phyloP scores from a whole-genome alignment of 768 basidiomycete genomes.

The Kwoniella bestiolae region DNA sequence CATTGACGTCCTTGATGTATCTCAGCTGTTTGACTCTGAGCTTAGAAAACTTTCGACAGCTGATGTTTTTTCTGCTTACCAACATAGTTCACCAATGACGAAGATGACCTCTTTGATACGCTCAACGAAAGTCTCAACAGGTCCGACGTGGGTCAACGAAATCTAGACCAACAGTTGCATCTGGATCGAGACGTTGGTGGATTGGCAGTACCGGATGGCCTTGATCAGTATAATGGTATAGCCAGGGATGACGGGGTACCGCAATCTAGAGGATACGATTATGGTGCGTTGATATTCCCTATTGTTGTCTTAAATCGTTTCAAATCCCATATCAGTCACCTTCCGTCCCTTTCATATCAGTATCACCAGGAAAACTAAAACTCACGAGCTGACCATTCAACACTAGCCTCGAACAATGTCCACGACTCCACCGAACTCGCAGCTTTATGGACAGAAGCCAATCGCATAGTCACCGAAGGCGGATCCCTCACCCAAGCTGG shows the following conservation, averaged over 20 bases:
- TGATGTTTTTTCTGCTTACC: not conserved
- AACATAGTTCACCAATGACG: slow-evolving; percentile 45
- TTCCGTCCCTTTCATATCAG: not conserved
- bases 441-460: slow-evolving; percentile 63
- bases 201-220: slow-evolving; percentile 5
- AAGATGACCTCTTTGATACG: slow-evolving; percentile 54
- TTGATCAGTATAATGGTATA: slow-evolving; percentile 21
- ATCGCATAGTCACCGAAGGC: slow-evolving; percentile 73
- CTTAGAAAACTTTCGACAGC: not conserved
- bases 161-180: slow-evolving; percentile 31
- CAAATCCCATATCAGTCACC: too few species aligned
- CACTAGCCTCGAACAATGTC: not conserved
- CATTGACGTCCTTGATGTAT: too few species aligned
- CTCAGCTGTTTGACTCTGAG: too few species aligned
- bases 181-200: slow-evolving; percentile 1
- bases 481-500: slow-evolving; percentile 87
- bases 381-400: slow-evolving; percentile 7
- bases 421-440: slow-evolving; percentile 17
- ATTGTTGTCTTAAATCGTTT: too few species aligned
- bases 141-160: slow-evolving; percentile 38
- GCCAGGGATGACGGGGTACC: slow-evolving; percentile 71
- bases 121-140: slow-evolving; percentile 52
- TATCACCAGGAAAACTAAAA: not conserved
- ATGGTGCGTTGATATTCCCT: too few species aligned
- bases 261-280: slow-evolving; percentile 70